Percentiles rank a stretch among this genome's conserved stretches.
Evolutionary conservation across 257 asterid genomes (phyloP).

Genomic region (Hygrophila difformis): DNA sequence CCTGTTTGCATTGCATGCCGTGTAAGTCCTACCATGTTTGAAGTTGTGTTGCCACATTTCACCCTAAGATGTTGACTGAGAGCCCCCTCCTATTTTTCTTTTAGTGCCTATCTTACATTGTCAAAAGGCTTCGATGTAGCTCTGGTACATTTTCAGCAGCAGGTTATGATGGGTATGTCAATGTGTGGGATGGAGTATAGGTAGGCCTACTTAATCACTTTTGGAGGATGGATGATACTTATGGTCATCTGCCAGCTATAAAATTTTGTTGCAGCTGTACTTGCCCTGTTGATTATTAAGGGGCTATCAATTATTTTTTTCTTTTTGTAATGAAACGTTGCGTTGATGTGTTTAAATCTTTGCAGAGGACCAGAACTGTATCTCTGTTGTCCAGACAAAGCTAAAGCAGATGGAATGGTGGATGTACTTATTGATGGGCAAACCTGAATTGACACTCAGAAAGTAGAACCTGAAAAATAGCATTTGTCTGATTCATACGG

Average conservation of each 20-base stretch:
- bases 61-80: too few species aligned
- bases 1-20: too few species aligned
- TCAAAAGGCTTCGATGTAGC: too few species aligned
- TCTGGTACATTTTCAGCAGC: too few species aligned
- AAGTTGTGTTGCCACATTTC: too few species aligned
- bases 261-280: not conserved
- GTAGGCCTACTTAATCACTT: conserved; percentile 24
- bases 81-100: too few species aligned
- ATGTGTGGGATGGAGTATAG: conserved; percentile 96
- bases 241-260: not conserved
- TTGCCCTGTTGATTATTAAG: conserved; percentile 4
- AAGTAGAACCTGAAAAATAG: conserved; percentile 81
- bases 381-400: conserved; percentile 68
- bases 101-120: too few species aligned
- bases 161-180: too few species aligned
- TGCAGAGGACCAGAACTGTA: conserved; percentile 70
- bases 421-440: conserved; percentile 79
- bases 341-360: conserved; percentile 2
- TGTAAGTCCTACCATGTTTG: too few species aligned
- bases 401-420: conserved; percentile 93
- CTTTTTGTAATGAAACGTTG: not conserved
- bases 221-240: not conserved
- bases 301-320: not conserved
- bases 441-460: conserved; percentile 76
- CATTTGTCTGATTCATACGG: conserved; percentile 65